These are phyloP conservation scores for Aplosporella prunicola DNA, from an alignment of 2,329 filamentous ascomycete species.

Conservation along the genomic window DNA sequence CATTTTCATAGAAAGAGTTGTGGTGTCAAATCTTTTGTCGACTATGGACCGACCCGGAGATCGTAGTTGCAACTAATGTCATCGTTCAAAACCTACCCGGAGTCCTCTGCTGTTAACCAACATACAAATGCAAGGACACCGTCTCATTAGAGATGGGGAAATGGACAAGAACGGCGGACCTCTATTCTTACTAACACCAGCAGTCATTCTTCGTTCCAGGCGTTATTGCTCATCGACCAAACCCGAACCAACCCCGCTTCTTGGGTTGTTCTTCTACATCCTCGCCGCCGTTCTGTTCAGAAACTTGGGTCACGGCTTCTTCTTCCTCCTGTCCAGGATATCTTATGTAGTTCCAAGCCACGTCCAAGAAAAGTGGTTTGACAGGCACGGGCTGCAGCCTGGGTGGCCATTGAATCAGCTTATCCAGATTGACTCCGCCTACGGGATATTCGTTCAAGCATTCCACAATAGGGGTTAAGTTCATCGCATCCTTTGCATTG, in stretches of 20 bases:
- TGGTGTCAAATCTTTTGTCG: too few species aligned
- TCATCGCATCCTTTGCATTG: conserved; percentile 16
- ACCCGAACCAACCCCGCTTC: conserved; percentile 44
- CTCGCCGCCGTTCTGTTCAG: conserved; percentile 14
- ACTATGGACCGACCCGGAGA: too few species aligned
- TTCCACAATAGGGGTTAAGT: conserved; percentile 58
- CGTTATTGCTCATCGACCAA: conserved; percentile 33
- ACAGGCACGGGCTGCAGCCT: conserved; percentile 74
- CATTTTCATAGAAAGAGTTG: too few species aligned
- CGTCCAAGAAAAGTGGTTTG: conserved; percentile 91
- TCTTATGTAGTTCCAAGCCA: conserved; percentile 95
- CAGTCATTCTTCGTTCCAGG: too few species aligned
- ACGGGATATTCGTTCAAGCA: conserved; percentile 65
- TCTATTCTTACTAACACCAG: too few species aligned
- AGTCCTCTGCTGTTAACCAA: too few species aligned
- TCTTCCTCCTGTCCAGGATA: conserved; percentile 59
- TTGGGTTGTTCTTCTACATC: conserved; percentile 28
- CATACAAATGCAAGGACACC: too few species aligned
- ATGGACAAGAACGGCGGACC: too few species aligned
- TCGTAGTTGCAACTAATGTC: too few species aligned
- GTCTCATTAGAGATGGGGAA: too few species aligned
- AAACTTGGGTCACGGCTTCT: conserved; percentile 17
- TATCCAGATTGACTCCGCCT: conserved; percentile 61
- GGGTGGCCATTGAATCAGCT: conserved; percentile 80
- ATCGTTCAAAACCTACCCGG: too few species aligned